Evolutionary conservation across 2,329 filamentous ascomycete species (phyloP).

Genomic region (Apiospora rasikravindrae): DNA sequence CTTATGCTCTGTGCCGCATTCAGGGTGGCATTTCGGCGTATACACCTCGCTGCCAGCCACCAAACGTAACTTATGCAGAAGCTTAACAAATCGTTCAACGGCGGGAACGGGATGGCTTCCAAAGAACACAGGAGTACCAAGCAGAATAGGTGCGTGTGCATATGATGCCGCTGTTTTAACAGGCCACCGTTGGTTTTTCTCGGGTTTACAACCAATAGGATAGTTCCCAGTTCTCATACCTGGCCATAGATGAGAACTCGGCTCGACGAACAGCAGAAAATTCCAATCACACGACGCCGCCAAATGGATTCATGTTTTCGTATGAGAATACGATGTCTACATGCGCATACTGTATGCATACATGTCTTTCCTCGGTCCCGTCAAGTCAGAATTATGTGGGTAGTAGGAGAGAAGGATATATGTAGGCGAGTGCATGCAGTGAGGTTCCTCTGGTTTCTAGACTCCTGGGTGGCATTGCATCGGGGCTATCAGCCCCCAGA

Average conservation of each 20-base stretch:
- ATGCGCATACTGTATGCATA: background rate
- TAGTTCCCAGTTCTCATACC: background rate
- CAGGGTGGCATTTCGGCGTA: background rate
- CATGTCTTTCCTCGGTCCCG: background rate
- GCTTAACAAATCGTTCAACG: background rate
- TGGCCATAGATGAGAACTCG: background rate
- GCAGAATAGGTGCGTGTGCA: background rate
- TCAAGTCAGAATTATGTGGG: background rate
- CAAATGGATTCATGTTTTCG: background rate
- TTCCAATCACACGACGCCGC: background rate
- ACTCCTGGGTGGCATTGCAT: background rate
- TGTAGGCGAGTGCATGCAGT: background rate
- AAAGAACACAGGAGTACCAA: background rate
- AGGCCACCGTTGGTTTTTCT: background rate
- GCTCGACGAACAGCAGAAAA: background rate
- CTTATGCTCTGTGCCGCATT: no score
- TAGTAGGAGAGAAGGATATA: background rate
- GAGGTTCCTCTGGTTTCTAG: no score
- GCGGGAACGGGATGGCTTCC: background rate
- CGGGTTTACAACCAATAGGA: background rate
- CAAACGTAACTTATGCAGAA: background rate
- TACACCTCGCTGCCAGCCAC: background rate
- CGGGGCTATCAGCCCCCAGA: background rate
- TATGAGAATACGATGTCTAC: background rate
- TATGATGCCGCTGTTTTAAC: background rate